These are phyloP conservation scores for Fusarium azukiicola DNA, from an alignment of 2,329 filamentous ascomycete species.

Conservation along the genomic window DNA sequence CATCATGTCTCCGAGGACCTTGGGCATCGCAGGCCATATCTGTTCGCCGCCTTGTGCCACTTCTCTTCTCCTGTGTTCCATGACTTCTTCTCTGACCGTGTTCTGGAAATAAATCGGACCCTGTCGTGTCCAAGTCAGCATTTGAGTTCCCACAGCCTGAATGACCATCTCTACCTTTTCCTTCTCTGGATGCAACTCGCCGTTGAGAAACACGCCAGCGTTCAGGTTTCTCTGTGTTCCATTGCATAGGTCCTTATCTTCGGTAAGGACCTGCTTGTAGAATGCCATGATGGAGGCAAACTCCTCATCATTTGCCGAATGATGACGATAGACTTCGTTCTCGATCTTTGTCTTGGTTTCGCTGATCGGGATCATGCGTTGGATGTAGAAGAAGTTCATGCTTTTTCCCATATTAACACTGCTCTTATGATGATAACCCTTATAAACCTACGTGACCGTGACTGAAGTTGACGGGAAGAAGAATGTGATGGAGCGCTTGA, in stretches of 20 bases:
- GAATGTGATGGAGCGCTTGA: constrained; percentile 64
- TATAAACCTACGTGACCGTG: constrained; percentile 68
- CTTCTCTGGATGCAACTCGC: constrained; percentile 79
- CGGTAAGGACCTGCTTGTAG: constrained; percentile 81
- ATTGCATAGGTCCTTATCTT: constrained; percentile 82
- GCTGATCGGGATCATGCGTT: constrained; percentile 77
- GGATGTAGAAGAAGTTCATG: constrained; percentile 81
- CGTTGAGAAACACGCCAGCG: constrained; percentile 80
- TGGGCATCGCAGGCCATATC: constrained; percentile 69
- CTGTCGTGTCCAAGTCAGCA: constrained; percentile 48
- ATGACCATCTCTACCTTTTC: constrained; percentile 68
- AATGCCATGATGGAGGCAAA: constrained; percentile 78
- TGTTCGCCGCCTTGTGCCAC: constrained; percentile 61
- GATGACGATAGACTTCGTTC: constrained; percentile 82
- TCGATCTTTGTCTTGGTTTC: constrained; percentile 75
- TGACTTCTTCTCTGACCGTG: constrained; percentile 67
- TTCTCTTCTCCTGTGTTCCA: constrained; percentile 68
- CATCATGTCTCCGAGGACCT: constrained; percentile 45
- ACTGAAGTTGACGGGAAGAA: constrained; percentile 64
- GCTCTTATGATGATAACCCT: neutral
- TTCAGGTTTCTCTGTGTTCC: constrained; percentile 80
- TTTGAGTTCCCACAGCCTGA: neutral
- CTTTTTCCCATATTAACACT: constrained; percentile 53
- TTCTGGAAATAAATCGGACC: constrained; percentile 75
- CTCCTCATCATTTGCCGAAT: constrained; percentile 75